phyloP scores from a whole-genome alignment of 305 asterid genomes.

The Ajuga reptans region DNA sequence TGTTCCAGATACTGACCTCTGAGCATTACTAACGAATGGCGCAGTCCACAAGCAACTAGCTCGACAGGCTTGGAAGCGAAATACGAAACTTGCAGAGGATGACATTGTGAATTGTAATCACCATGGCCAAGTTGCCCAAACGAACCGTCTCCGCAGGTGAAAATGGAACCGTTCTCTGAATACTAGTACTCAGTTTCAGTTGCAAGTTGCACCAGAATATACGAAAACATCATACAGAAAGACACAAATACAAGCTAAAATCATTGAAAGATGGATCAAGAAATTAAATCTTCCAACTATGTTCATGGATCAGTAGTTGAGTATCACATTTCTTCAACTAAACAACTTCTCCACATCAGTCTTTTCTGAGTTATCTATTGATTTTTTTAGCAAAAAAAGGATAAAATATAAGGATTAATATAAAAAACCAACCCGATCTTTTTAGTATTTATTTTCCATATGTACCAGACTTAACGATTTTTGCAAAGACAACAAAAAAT shows the following conservation, averaged over 20 bases:
- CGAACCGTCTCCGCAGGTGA: conserved; percentile 77
- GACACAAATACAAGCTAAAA: not conserved
- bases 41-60: conserved; percentile 93
- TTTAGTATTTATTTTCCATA: too few species aligned
- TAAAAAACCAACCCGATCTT: too few species aligned
- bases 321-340: not conserved
- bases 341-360: not conserved
- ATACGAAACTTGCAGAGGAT: conserved; percentile 41
- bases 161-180: conserved; percentile 56
- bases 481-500: too few species aligned
- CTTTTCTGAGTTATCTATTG: too few species aligned
- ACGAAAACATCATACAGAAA: not conserved
- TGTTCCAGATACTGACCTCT: conserved; percentile 41
- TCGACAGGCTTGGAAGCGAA: conserved; percentile 40
- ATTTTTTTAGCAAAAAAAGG: not conserved
- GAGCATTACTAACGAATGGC: conserved; percentile 68
- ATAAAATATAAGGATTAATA: not conserved
- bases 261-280: not conserved
- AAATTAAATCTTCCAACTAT: not conserved
- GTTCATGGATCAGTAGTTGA: not conserved
- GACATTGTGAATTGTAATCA: conserved; percentile 39
- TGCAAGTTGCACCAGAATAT: not conserved
- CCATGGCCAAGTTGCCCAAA: conserved; percentile 93
- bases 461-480: too few species aligned
- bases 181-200: not conserved